Percentiles rank a stretch among this genome's conserved stretches.
Evolutionary conservation across 441 rosid species (phyloP).

Genomic region (Monsonia emarginata): DNA sequence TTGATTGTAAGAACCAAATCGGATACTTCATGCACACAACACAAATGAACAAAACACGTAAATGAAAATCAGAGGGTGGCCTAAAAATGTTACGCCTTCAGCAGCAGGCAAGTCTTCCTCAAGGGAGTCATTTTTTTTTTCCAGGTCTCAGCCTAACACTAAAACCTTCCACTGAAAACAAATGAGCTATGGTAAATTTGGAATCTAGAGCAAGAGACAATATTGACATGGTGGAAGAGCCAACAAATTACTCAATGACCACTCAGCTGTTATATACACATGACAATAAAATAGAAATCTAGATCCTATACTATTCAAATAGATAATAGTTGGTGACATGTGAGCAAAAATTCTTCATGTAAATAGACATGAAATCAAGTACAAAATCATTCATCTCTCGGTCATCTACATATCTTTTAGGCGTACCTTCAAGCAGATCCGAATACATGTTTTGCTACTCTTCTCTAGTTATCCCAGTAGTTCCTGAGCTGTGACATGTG

Average conservation of each 20-base stretch:
- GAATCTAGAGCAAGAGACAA: neutral
- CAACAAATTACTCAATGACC: neutral
- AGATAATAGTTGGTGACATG: neutral
- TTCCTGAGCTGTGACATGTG: slow-evolving; percentile 85
- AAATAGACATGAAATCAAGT: no score
- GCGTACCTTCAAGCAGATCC: neutral
- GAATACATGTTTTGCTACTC: slow-evolving; percentile 1
- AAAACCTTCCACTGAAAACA: no score
- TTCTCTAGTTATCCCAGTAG: slow-evolving; percentile 67
- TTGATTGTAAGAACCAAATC: no score
- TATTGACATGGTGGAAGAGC: neutral
- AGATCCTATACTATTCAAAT: neutral
- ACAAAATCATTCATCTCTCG: neutral
- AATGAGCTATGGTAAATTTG: no score
- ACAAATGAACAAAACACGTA: no score
- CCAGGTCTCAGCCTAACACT: no score
- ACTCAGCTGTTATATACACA: neutral
- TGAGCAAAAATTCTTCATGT: neutral
- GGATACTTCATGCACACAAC: no score
- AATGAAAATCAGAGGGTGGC: no score
- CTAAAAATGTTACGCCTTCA: no score
- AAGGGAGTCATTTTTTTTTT: no score
- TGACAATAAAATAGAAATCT: neutral
- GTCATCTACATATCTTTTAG: neutral
- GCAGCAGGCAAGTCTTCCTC: no score